Conservation (phyloP, 306 rosid species). For the Vigna hirtella region DNA sequence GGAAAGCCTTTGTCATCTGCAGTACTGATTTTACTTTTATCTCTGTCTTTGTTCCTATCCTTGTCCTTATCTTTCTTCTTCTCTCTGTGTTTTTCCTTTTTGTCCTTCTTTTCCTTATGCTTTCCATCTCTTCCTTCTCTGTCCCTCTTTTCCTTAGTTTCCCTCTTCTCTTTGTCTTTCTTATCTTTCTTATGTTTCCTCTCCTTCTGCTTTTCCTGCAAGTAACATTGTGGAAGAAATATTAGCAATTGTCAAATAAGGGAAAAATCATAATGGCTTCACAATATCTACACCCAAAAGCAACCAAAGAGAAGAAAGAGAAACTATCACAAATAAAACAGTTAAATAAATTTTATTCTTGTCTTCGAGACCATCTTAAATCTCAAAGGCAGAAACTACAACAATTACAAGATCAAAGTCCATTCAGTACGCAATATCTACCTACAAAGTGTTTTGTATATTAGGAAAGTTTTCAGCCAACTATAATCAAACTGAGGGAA, state of each 20-base stretch:
- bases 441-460: background rate
- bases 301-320: background rate
- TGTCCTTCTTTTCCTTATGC: constrained; percentile 77
- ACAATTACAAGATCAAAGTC: constrained; percentile 15
- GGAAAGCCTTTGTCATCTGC: constrained; percentile 64
- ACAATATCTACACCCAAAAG: constrained; percentile 4
- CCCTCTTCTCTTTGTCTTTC: constrained; percentile 79
- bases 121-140: constrained; percentile 77
- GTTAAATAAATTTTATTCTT: background rate
- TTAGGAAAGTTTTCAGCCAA: background rate
- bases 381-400: constrained; percentile 8
- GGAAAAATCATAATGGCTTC: constrained; percentile 23
- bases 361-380: background rate
- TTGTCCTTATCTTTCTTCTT: constrained; percentile 64
- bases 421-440: background rate
- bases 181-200: constrained; percentile 80
- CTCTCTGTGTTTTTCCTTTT: constrained; percentile 74
- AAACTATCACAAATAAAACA: constrained; percentile 12
- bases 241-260: constrained; percentile 9
- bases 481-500: background rate
- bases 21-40: constrained; percentile 54
- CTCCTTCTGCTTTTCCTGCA: constrained; percentile 78
- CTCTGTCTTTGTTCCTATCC: constrained; percentile 51
- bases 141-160: constrained; percentile 73
- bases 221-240: constrained; percentile 19